Conservation (phyloP, 805 yeast species). For the Blastobotrys attinorum region DNA sequence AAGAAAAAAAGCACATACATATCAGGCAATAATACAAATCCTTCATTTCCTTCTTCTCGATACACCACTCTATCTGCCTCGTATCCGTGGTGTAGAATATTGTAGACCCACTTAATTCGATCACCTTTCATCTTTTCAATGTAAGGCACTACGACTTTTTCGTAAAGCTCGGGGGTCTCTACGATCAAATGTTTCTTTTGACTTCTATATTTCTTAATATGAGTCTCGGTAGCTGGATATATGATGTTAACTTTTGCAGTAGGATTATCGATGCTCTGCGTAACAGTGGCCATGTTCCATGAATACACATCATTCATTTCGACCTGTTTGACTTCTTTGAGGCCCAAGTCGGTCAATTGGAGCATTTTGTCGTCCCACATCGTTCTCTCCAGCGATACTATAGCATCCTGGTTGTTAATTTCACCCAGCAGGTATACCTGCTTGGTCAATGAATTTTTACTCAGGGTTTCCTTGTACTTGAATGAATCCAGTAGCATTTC, state of each 20-base stretch:
- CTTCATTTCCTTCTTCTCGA: conserved; percentile 43
- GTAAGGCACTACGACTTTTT: conserved; percentile 57
- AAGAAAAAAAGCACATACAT: conserved; percentile 36
- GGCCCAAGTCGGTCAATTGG: conserved; percentile 26
- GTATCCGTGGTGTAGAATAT: conserved; percentile 71
- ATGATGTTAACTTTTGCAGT: conserved; percentile 67
- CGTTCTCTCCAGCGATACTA: conserved; percentile 58
- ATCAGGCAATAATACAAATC: conserved; percentile 80
- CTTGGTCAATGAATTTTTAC: conserved; percentile 56
- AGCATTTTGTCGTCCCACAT: too few species aligned
- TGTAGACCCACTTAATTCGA: conserved; percentile 81
- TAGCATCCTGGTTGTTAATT: conserved; percentile 55
- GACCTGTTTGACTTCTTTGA: conserved; percentile 29
- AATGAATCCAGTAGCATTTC: not conserved
- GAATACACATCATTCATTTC: conserved; percentile 77
- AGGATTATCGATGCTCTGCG: conserved; percentile 41
- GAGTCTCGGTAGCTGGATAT: conserved; percentile 84
- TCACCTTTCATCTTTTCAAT: conserved; percentile 69
- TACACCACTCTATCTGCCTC: conserved; percentile 76
- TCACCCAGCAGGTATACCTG: conserved; percentile 58
- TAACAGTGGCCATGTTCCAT: conserved; percentile 61
- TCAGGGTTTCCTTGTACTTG: conserved; percentile 2
- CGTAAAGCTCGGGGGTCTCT: conserved; percentile 79
- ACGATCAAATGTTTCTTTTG: conserved; percentile 53
- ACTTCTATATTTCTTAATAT: conserved; percentile 64